phyloP scores from a whole-genome alignment of 805 yeast species.

The Wickerhamiella allomyrinae region DNA sequence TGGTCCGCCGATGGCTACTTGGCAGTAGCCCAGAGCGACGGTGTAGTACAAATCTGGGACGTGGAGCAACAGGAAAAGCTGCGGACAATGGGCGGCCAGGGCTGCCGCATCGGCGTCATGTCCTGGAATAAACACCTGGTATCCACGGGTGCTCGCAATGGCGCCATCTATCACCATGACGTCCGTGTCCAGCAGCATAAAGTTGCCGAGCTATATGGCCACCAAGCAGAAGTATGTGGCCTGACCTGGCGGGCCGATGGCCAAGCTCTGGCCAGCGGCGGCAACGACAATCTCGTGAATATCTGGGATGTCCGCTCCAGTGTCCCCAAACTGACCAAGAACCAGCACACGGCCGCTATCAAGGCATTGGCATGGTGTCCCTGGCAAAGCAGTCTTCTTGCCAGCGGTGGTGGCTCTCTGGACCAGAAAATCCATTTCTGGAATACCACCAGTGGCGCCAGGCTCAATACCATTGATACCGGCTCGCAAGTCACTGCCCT shows the following conservation, averaged over 20 bases:
- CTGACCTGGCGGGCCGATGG: slow-evolving; percentile 78
- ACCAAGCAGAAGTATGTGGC: slow-evolving; percentile 87
- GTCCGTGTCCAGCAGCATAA: slow-evolving; percentile 74
- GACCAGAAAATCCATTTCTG: slow-evolving; percentile 86
- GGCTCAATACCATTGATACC: slow-evolving; percentile 75
- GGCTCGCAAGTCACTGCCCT: slow-evolving; percentile 91
- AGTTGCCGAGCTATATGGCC: slow-evolving; percentile 44
- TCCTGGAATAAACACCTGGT: slow-evolving; percentile 72
- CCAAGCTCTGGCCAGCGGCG: slow-evolving; percentile 74
- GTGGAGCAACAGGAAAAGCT: slow-evolving; percentile 58
- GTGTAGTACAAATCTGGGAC: slow-evolving; percentile 87
- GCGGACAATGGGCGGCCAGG: slow-evolving; percentile 63
- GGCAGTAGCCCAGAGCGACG: slow-evolving; percentile 72
- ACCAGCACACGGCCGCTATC: slow-evolving; percentile 83
- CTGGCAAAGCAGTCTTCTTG: slow-evolving; percentile 60
- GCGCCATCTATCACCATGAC: slow-evolving; percentile 76
- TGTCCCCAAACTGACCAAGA: slow-evolving; percentile 59
- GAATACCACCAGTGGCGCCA: slow-evolving; percentile 84
- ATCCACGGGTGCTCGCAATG: slow-evolving; percentile 78
- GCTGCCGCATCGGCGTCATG: slow-evolving; percentile 68
- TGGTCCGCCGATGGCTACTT: slow-evolving; percentile 92
- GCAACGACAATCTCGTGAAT: slow-evolving; percentile 84
- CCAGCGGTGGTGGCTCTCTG: slow-evolving; percentile 95
- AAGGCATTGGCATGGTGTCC: slow-evolving; percentile 96
- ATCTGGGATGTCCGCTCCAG: slow-evolving; percentile 77